Evolutionary conservation across 2,329 filamentous ascomycete species (phyloP), one percentile per base, ranked within the genome.

Genomic region (Fusarium pseudonygamai): DNA sequence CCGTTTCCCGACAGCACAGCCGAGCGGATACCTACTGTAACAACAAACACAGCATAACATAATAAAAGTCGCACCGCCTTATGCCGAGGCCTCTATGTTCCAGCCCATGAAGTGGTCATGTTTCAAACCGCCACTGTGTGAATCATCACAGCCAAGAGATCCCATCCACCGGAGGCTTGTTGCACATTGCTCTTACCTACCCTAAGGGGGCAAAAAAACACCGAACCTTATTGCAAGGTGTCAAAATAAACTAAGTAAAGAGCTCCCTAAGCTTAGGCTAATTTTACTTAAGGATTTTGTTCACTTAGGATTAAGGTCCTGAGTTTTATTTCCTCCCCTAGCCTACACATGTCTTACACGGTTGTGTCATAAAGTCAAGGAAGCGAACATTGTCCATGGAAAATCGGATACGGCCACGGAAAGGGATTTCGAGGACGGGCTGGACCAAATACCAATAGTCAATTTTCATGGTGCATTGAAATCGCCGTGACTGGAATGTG

Each of bases 11-110:
- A 69, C 53, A 49, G 71, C 53, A 59, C 36, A 74, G 47, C 57
- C 71, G 71, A 40, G 52, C 71, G 61, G 67, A 70, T 67, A 60
- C 58, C 57, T 52, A 68, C 71, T 28, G 58, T 63, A 36, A 55
- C 49, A 42, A 45, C 60, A 73, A 67, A 55, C 61, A 73, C 61
- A 73, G 24, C 57, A 69, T 18, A 30, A 39, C 55, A 68, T 50
- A 42, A 52, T 50, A 60, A 47, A 37, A 50, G 40, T 53, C 58
- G 34, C 46, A 61, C 49, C 46, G 47, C 36, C 70, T 57, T 43
- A 59, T 49, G 55, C 53, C 47, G 60, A 63, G 43, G 52, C 36
- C 34, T 40, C 37, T 40, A 37, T 63, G 40, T 42, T 55, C 57
- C 60, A 52, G 56, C 47, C 59, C 53, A 39, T 28, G 43, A 47